Percentiles rank a stretch among this genome's conserved stretches.
phyloP scores from a whole-genome alignment of 495 filamentous ascomycete genomes.

The Parmelia sp. region DNA sequence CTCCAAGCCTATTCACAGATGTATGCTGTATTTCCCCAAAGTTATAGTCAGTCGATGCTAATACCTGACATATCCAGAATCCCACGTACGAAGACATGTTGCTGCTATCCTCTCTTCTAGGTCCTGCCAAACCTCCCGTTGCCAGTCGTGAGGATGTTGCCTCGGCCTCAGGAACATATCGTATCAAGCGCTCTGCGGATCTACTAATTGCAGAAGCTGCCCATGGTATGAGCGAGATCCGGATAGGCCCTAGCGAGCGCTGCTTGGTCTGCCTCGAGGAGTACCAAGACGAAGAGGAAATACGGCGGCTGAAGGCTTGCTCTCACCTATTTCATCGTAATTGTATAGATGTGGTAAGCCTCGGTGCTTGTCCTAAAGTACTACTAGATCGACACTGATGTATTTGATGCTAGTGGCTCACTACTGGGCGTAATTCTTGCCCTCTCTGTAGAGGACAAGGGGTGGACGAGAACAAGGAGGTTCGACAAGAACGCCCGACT shows the following conservation, averaged over 20 bases:
- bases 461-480: slow-evolving; percentile 49
- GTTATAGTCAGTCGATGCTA: not conserved
- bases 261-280: slow-evolving; percentile 69
- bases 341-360: slow-evolving; percentile 68
- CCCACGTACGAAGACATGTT: slow-evolving; percentile 80
- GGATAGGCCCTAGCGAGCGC: slow-evolving; percentile 52
- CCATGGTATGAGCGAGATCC: slow-evolving; percentile 42
- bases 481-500: slow-evolving; percentile 1
- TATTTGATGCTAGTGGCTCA: slow-evolving; percentile 55
- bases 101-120: slow-evolving; percentile 62
- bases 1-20: slow-evolving; percentile 71
- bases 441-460: slow-evolving; percentile 68
- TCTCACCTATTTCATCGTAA: slow-evolving; percentile 65
- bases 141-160: slow-evolving; percentile 61
- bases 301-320: slow-evolving; percentile 59
- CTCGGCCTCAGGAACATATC: slow-evolving; percentile 55
- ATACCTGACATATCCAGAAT: slow-evolving; percentile 40
- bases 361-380: not conserved
- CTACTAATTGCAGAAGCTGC: slow-evolving; percentile 46
- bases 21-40: slow-evolving; percentile 34
- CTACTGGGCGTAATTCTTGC: slow-evolving; percentile 72
- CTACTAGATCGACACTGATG: slow-evolving; percentile 19
- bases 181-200: slow-evolving; percentile 42
- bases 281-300: slow-evolving; percentile 59
- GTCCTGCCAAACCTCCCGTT: slow-evolving; percentile 69